Evolutionary conservation across 2,329 filamentous ascomycete species (phyloP).

Genomic region (Cucurbitaria berberidis): DNA sequence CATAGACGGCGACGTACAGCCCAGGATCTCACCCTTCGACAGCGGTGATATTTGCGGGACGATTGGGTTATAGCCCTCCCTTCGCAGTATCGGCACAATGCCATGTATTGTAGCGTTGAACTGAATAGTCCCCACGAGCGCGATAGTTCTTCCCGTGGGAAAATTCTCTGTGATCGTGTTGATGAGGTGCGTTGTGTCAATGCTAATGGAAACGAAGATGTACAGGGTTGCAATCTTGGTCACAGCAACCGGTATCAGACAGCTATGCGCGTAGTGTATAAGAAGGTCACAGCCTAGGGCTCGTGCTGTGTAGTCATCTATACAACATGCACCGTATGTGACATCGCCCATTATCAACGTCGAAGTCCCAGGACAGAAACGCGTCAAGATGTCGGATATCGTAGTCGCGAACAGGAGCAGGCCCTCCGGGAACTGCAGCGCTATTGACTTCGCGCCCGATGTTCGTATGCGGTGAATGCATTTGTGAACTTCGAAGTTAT

Average conservation of each 20-base stretch:
- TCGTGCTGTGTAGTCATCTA: slow-evolving; percentile 95
- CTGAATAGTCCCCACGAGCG: slow-evolving; percentile 95
- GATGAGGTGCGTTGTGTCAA: slow-evolving; percentile 86
- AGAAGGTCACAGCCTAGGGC: slow-evolving; percentile 93
- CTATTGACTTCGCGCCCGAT: slow-evolving; percentile 78
- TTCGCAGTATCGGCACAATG: slow-evolving; percentile 76
- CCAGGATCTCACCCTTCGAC: slow-evolving; percentile 93
- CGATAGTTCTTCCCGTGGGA: slow-evolving; percentile 80
- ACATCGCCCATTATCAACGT: slow-evolving; percentile 99
- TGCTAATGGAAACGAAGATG: slow-evolving; percentile 97
- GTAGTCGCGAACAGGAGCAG: slow-evolving; percentile 95
- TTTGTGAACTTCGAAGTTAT: slow-evolving; percentile 98
- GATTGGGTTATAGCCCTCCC: slow-evolving; percentile 81
- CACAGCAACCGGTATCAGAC: slow-evolving; percentile 92
- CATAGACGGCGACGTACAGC: slow-evolving; percentile 83
- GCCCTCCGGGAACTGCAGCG: slow-evolving; percentile 96
- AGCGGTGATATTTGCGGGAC: slow-evolving; percentile 92
- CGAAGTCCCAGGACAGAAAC: slow-evolving; percentile 90
- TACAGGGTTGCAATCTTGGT: slow-evolving; percentile 97
- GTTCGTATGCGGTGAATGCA: slow-evolving; percentile 93
- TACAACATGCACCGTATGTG: slow-evolving; percentile 97
- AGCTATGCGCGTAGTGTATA: slow-evolving; percentile 97
- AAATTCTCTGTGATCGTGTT: slow-evolving; percentile 91
- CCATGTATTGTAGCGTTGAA: slow-evolving; percentile 98
- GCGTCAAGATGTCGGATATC: slow-evolving; percentile 92